phyloP scores from a whole-genome alignment of 1,284 basidiomycete genomes.

The Butyriboletus appendiculatus region DNA sequence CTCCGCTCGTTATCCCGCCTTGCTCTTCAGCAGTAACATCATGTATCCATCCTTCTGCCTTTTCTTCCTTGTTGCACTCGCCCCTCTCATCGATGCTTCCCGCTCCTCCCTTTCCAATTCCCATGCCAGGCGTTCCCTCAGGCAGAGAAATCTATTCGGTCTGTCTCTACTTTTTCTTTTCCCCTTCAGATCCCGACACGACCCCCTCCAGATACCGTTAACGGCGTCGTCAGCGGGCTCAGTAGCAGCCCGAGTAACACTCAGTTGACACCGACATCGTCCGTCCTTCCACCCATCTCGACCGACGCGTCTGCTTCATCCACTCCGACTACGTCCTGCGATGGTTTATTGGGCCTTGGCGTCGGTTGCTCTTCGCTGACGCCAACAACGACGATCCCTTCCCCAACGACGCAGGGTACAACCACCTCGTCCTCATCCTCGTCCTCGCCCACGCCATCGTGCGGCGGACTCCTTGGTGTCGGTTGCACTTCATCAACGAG shows the following conservation, averaged over 20 bases:
- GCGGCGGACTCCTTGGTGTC: conserved; percentile 14
- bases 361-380: conserved; percentile 15
- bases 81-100: conserved; percentile 32
- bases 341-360: conserved; percentile 14
- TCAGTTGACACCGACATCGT: conserved; percentile 7
- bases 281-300: conserved; percentile 12
- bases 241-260: background rate
- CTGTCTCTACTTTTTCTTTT: background rate
- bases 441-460: conserved; percentile 4
- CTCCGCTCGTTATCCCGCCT: conserved; percentile 29
- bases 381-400: background rate
- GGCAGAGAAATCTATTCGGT: conserved; percentile 28
- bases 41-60: conserved; percentile 28
- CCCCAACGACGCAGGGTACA: background rate
- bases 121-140: conserved; percentile 45
- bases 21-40: conserved; percentile 18
- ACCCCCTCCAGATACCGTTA: conserved; percentile 2
- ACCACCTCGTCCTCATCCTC: background rate
- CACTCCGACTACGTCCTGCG: conserved; percentile 10
- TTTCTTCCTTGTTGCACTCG: conserved; percentile 28
- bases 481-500: conserved; percentile 8
- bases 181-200: background rate
- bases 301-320: conserved; percentile 3
- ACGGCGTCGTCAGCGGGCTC: background rate
- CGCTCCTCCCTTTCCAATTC: conserved; percentile 39